Evolutionary conservation across 177 flowering plant species (phyloP).

Genomic region (Telopea speciosissima): DNA sequence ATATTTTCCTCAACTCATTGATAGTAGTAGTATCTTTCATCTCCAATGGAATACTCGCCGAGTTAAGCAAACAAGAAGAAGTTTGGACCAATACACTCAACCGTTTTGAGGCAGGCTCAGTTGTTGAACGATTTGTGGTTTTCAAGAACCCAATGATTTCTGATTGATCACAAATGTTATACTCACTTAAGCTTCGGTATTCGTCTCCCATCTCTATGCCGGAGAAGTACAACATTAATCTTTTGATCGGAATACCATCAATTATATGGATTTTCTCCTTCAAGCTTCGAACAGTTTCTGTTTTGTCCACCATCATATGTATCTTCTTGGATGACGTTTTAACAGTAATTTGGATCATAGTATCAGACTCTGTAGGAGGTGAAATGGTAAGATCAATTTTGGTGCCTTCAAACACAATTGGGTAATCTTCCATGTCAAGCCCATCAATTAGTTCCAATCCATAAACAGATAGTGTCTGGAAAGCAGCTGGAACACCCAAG

Average conservation of each 20-base stretch:
- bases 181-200: conserved; percentile 49
- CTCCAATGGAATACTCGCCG: conserved; percentile 51
- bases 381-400: conserved; percentile 42
- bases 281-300: conserved; percentile 61
- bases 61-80: conserved; percentile 47
- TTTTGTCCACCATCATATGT: conserved; percentile 41
- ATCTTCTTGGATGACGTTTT: conserved; percentile 39
- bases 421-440: conserved; percentile 73
- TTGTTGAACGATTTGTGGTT: conserved; percentile 16
- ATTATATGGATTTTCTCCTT: conserved; percentile 70
- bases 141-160: conserved; percentile 49
- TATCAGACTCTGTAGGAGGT: not conserved
- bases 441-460: conserved; percentile 69
- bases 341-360: conserved; percentile 34
- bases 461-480: conserved; percentile 46
- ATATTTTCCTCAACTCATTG: conserved; percentile 39
- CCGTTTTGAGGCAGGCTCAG: conserved; percentile 32
- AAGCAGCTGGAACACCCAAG: conserved; percentile 36
- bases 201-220: conserved; percentile 61
- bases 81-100: conserved; percentile 52
- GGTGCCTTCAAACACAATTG: conserved; percentile 50
- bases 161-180: conserved; percentile 45
- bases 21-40: conserved; percentile 49
- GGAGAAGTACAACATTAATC: conserved; percentile 37
- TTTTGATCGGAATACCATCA: conserved; percentile 48